phyloP scores from a whole-genome alignment of 768 basidiomycete genomes.

The Calocera viscosa region DNA sequence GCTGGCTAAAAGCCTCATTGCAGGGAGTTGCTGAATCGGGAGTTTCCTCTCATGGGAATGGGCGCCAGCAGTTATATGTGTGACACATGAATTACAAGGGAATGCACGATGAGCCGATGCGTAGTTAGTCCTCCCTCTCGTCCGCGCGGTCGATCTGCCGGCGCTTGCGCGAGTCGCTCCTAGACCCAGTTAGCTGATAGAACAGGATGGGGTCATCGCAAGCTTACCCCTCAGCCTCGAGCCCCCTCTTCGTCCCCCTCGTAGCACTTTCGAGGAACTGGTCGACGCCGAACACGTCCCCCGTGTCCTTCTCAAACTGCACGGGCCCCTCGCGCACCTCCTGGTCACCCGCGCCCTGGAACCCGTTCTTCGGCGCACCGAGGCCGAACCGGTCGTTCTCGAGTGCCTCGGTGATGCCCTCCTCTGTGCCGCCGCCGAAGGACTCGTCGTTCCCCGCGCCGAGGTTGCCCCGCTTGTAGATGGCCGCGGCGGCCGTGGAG shows the following conservation, averaged over 20 bases:
- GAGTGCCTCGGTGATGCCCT: slow-evolving; percentile 81
- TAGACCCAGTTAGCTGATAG: slow-evolving; percentile 18
- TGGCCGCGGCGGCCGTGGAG: slow-evolving; percentile 94
- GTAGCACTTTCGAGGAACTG: slow-evolving; percentile 96
- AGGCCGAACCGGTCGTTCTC: slow-evolving; percentile 89
- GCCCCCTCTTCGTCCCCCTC: slow-evolving; percentile 79
- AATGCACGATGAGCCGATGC: too few relatives aligned
- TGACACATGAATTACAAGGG: not conserved
- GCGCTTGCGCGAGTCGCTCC: slow-evolving; percentile 51
- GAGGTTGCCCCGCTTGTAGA: slow-evolving; percentile 89
- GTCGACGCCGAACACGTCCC: slow-evolving; percentile 94
- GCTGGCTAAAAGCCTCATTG: not conserved
- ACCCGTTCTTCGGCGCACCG: slow-evolving; percentile 64
- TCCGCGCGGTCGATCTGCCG: slow-evolving; percentile 53
- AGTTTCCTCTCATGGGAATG: not conserved
- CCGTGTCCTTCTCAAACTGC: slow-evolving; percentile 94
- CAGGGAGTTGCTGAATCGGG: not conserved
- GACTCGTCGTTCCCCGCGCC: slow-evolving; percentile 74
- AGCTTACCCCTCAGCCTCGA: slow-evolving; percentile 62
- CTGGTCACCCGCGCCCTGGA: slow-evolving; percentile 79
- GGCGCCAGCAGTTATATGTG: not conserved
- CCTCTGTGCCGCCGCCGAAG: slow-evolving; percentile 89
- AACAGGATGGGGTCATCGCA: not conserved
- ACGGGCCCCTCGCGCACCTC: slow-evolving; percentile 87
- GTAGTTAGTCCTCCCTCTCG: slow-evolving; percentile 9